These are phyloP conservation scores for Bocquillonia castaneifolia DNA, from an alignment of 441 rosid genomes.

Conservation along the genomic window DNA sequence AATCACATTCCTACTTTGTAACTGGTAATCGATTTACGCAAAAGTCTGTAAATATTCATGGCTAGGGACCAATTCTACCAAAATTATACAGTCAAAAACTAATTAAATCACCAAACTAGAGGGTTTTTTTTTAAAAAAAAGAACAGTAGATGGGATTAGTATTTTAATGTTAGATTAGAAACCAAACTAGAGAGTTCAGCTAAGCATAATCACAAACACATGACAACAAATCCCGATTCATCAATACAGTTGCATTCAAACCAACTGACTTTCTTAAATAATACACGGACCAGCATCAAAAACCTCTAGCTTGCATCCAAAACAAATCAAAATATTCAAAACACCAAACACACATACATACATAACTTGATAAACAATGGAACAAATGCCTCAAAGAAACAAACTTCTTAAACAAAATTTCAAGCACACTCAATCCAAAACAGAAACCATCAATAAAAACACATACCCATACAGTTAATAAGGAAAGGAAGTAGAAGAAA, in stretches of 20 bases:
- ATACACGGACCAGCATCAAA: not conserved
- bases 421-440: not conserved
- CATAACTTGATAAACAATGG: conserved; percentile 14
- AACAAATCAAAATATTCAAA: not conserved
- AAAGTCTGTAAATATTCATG: conserved; percentile 2
- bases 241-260: not conserved
- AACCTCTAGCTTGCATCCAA: too few relatives aligned
- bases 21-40: not conserved
- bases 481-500: not conserved
- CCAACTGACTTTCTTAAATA: too few relatives aligned
- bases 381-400: conserved; percentile 6
- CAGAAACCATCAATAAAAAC: conserved; percentile 1
- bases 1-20: not conserved
- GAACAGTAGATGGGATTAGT: too few relatives aligned
- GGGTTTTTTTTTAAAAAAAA: too few relatives aligned
- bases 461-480: conserved; percentile 8
- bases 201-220: conserved; percentile 29
- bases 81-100: not conserved
- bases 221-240: not conserved
- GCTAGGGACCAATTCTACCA: not conserved
- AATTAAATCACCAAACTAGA: too few relatives aligned
- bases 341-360: not conserved
- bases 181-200: too few relatives aligned
- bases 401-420: conserved; percentile 18
- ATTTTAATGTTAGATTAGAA: too few relatives aligned